Percentiles rank a stretch among this genome's conserved stretches.
These are phyloP conservation scores for Pythium scleroteichum DNA, from an alignment of 352 stramenopile genomes.

Conservation along the genomic window DNA sequence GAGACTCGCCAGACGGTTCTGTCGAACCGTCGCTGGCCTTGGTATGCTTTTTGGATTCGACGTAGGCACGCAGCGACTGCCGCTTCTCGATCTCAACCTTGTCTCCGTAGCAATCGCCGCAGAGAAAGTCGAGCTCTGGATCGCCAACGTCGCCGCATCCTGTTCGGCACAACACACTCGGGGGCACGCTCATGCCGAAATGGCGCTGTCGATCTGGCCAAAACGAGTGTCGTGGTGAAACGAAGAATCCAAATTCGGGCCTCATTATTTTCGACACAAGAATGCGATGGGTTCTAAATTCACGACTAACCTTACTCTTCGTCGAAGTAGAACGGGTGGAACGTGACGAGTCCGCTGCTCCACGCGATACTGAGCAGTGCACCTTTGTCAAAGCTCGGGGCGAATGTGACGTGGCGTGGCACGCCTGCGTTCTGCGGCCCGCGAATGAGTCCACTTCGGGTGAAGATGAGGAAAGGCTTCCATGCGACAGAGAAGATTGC, in stretches of 20 bases:
- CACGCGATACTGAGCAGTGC: constrained; percentile 71
- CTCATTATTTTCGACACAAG: too few species aligned
- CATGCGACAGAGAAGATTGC: constrained; percentile 70
- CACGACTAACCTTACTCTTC: constrained; percentile 25
- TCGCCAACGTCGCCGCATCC: constrained; percentile 64
- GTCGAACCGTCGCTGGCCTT: not conserved
- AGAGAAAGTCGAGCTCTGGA: constrained; percentile 59
- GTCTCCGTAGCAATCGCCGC: constrained; percentile 66
- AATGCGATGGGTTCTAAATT: not conserved
- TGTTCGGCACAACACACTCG: constrained; percentile 47
- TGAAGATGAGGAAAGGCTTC: constrained; percentile 79
- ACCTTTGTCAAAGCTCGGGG: constrained; percentile 66
- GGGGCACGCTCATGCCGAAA: constrained; percentile 51
- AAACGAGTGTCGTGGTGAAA: not conserved
- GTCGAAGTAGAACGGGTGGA: constrained; percentile 80
- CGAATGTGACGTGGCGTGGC: constrained; percentile 59
- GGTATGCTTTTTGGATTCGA: constrained; percentile 13
- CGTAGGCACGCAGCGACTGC: constrained; percentile 40
- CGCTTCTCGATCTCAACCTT: constrained; percentile 45
- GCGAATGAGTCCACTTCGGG: constrained; percentile 31
- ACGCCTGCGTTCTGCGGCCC: constrained; percentile 60
- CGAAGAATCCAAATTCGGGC: not conserved
- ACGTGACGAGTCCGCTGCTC: constrained; percentile 78
- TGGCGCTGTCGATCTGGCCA: not conserved
- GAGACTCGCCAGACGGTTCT: too few species aligned